A percentile compares a stretch with the other conserved stretches of the same genome.
Evolutionary conservation across 768 basidiomycete genomes (phyloP).

Genomic region (Tulasnella sp.): DNA sequence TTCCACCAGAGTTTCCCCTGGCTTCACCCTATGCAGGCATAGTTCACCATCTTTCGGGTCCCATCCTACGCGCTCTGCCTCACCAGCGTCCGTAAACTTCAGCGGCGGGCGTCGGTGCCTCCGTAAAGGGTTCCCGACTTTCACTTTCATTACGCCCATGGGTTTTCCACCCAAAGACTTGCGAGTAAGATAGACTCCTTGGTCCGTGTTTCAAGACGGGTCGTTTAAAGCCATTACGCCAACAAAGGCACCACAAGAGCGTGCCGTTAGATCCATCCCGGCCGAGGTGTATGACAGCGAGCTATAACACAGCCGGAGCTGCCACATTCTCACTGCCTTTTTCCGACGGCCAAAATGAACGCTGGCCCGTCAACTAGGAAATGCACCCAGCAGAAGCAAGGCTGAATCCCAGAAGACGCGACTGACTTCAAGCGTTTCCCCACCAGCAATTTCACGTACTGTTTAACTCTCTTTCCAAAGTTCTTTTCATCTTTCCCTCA

Average conservation of each 20-base stretch:
- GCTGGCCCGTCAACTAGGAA: slow-evolving; percentile 48
- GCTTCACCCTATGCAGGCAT: slow-evolving; percentile 83
- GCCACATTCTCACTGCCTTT: slow-evolving; percentile 50
- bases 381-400: slow-evolving; percentile 37
- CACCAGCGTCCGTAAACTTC: slow-evolving; percentile 61
- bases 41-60: slow-evolving; percentile 87
- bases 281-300: slow-evolving; percentile 39
- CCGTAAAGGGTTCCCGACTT: slow-evolving; percentile 50
- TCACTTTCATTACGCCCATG: slow-evolving; percentile 59
- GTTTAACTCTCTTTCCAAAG: slow-evolving; percentile 71
- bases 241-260: slow-evolving; percentile 48
- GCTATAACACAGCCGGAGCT: slow-evolving; percentile 57
- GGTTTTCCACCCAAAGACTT: slow-evolving; percentile 66
- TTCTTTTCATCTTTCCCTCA: slow-evolving; percentile 75
- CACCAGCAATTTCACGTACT: slow-evolving; percentile 73
- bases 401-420: slow-evolving; percentile 42
- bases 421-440: slow-evolving; percentile 67
- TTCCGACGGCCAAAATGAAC: slow-evolving; percentile 49
- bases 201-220: slow-evolving; percentile 78
- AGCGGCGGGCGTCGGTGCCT: slow-evolving; percentile 63
- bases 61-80: slow-evolving; percentile 74
- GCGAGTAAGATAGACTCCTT: slow-evolving; percentile 77
- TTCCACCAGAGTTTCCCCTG: slow-evolving; percentile 95
- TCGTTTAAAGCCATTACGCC: slow-evolving; percentile 68
- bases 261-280: slow-evolving; percentile 39